Conservation (phyloP, 73 alveolate genomes). For the Symbiodinium natans region DNA sequence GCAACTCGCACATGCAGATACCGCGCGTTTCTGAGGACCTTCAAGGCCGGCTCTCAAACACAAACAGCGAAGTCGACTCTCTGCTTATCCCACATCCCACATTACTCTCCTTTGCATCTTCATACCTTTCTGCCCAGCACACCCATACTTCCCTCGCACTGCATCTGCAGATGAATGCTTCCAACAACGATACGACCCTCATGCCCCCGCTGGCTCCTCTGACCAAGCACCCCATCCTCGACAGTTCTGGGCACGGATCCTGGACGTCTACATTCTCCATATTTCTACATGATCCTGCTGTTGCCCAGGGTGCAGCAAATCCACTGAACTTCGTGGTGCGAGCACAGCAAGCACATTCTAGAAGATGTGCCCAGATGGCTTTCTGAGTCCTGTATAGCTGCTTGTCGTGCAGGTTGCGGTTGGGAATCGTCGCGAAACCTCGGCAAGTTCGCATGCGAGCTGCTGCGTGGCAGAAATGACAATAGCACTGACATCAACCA, state of each 20-base stretch:
- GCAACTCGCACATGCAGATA: too few species aligned
- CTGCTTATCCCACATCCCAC: too few species aligned
- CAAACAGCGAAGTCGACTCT: too few species aligned
- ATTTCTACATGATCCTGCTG: too few species aligned
- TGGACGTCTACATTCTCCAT: too few species aligned
- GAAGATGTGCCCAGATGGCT: too few species aligned
- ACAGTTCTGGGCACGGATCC: conserved; percentile 67
- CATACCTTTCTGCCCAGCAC: too few species aligned
- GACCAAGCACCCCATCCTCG: conserved; percentile 76
- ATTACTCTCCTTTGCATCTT: too few species aligned
- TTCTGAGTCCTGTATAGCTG: conserved; percentile 32
- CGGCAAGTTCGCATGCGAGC: background rate
- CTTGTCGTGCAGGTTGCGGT: conserved; percentile 66
- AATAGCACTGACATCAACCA: background rate
- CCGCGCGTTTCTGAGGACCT: too few species aligned
- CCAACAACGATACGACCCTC: background rate
- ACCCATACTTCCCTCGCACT: too few species aligned
- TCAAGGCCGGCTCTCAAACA: too few species aligned
- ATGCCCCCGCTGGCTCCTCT: background rate
- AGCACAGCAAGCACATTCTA: background rate
- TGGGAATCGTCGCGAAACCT: conserved; percentile 76
- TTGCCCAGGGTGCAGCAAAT: too few species aligned
- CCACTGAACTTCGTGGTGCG: background rate
- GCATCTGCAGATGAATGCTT: background rate
- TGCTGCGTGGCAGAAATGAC: background rate